These are phyloP conservation scores for Polygonum maritimum DNA, from an alignment of 148 eudicot species.

Conservation along the genomic window DNA sequence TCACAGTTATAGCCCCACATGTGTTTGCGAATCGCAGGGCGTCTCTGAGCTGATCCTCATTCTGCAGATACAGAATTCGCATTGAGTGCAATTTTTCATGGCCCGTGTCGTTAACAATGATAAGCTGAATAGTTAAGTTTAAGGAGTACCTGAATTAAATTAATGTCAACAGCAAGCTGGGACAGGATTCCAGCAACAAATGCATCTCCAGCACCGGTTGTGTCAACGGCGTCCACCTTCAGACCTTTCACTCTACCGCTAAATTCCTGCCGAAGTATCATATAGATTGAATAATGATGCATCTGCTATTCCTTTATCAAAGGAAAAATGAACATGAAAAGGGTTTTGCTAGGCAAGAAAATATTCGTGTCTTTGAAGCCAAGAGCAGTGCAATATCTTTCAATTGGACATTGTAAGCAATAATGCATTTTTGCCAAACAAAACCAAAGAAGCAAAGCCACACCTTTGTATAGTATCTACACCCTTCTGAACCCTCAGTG, in stretches of 20 bases:
- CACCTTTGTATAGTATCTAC: conserved; percentile 95
- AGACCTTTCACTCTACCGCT: conserved; percentile 71
- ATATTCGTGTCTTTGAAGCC: not conserved
- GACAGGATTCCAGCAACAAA: conserved; percentile 84
- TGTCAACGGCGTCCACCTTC: conserved; percentile 76
- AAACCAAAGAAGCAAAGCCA: conserved; percentile 3
- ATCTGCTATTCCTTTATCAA: too few species aligned
- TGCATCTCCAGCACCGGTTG: conserved; percentile 99
- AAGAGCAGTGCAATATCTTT: too few species aligned
- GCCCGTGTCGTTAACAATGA: not conserved
- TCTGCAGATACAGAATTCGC: conserved; percentile 24
- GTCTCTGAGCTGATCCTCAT: conserved; percentile 61
- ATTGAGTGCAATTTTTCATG: not conserved
- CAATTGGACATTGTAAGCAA: too few species aligned
- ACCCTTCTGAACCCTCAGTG: conserved; percentile 75
- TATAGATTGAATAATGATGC: not conserved
- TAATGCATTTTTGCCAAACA: not conserved
- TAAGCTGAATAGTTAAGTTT: not conserved
- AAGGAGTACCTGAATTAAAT: conserved; percentile 54
- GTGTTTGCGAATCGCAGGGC: conserved; percentile 83
- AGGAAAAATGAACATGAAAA: not conserved
- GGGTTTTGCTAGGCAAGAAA: not conserved
- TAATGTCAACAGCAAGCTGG: conserved; percentile 63
- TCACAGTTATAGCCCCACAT: conserved; percentile 91
- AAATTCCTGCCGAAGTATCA: conserved; percentile 50